These are phyloP conservation scores for Schwanniomyces occidentalis DNA, from an alignment of 805 yeast species.

Conservation along the genomic window DNA sequence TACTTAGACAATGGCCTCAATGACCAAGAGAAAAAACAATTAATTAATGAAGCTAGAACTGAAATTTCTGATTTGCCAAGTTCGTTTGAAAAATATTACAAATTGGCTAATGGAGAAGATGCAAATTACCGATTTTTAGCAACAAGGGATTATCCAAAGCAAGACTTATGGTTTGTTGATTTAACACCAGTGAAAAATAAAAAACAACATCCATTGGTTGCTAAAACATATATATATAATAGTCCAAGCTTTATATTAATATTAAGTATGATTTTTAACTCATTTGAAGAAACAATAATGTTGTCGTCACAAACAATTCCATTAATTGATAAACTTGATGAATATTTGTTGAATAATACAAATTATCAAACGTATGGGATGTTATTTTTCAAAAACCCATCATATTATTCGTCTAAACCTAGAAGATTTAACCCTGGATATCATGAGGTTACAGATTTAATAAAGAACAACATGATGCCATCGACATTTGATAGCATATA, in stretches of 20 bases:
- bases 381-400: constrained; percentile 29
- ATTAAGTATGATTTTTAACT: constrained; percentile 30
- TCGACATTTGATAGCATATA: constrained; percentile 14
- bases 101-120: constrained; percentile 1
- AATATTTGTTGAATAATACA: constrained; percentile 17
- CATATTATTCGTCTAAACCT: constrained; percentile 17
- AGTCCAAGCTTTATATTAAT: constrained; percentile 16
- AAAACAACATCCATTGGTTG: constrained; percentile 14
- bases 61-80: constrained; percentile 15
- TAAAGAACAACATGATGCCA: constrained; percentile 22
- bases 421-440: constrained; percentile 26
- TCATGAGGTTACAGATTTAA: constrained; percentile 26
- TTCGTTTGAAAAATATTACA: constrained; percentile 7
- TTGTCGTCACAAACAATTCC: constrained; percentile 29
- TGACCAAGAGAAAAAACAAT: constrained; percentile 11
- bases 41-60: constrained; percentile 15
- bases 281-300: constrained; percentile 31
- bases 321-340: constrained; percentile 14
- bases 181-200: constrained; percentile 16
- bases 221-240: constrained; percentile 8
- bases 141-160: constrained; percentile 18
- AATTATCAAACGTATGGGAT: constrained; percentile 23
- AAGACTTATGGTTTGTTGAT: constrained; percentile 29
- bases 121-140: constrained; percentile 5
- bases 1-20: constrained; percentile 13